Base-by-base conservation (phyloP, 2,329 filamentous ascomycete genomes). In the Plenodomus tracheiphilus region DNA sequence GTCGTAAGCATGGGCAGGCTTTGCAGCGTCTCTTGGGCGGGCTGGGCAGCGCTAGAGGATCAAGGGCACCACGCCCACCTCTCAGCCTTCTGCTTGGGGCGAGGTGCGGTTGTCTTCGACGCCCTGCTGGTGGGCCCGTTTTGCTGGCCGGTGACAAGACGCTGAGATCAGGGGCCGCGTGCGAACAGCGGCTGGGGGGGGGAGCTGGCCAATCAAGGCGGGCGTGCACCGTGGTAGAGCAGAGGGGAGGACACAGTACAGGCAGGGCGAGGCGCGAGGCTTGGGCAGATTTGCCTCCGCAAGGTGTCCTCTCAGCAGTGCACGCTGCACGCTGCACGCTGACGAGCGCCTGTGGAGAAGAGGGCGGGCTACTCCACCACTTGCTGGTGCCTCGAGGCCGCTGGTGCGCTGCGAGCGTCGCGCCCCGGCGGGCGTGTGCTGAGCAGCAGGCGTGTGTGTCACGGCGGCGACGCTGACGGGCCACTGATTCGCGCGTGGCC, bases 1-100 rank as follows among this genome's bases (percentile, higher is more conserved):
- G 65, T 68, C 64, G 67, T 69, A 59, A 70, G 66, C 65, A 54
- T 59, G 58, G 46, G 49, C 51, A 51, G 51, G 51, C 53, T 62
- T 47, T 46, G 44, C 46, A 43, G 45, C 18, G 42, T 43, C 39
- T n/a, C 44, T 19, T 41, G 18, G 39, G 44, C 32, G 34, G 47
- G 19, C 55, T 53, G 58, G 22, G 37, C 43, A 36, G 38, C 41
- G 47, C 59, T 62, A 62, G 50, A 46, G 51, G 54, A 45, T 25
- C 44, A 54, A 45, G 41, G 59, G 61, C 44, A 50, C 59, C 41
- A 53, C 19, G 42, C 45, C 48, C 48, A 49, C 44, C 49, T 50
- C 53, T 60, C 61, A 64, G 61, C 55, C 59, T 58, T 58, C 56
- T 62, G 44, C 35, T 55, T 61, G 57, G 62, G 64, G 60, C 58